Evolutionary conservation across 192 early-diverging fungal species (phyloP).

Genomic region (Oehlia diaphana): DNA sequence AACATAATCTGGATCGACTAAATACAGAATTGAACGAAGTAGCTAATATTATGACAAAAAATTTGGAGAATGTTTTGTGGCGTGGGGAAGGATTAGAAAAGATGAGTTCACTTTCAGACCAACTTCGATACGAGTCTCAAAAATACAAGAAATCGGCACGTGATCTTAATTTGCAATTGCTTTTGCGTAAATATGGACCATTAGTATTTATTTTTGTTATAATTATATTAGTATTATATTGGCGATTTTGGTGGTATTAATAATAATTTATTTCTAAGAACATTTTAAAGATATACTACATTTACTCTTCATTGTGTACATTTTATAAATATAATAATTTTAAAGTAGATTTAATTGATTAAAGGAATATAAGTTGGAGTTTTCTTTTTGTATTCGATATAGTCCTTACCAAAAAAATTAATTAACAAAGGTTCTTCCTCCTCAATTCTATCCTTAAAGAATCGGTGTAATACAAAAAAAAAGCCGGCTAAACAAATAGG

Average conservation of each 20-base stretch:
- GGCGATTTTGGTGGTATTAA: constrained; percentile 58
- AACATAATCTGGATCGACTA: constrained; percentile 87
- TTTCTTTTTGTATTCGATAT: constrained; percentile 62
- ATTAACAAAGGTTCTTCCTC: constrained; percentile 78
- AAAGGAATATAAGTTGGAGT: constrained; percentile 74
- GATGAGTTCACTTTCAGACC: constrained; percentile 43
- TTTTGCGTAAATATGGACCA: constrained; percentile 95
- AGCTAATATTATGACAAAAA: constrained; percentile 96
- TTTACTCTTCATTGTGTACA: background rate
- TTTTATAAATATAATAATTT: background rate
- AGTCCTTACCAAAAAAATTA: constrained; percentile 82
- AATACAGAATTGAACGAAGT: constrained; percentile 97
- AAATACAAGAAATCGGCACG: constrained; percentile 89
- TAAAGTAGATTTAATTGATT: constrained; percentile 40
- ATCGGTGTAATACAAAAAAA: constrained; percentile 61
- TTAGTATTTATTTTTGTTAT: constrained; percentile 73
- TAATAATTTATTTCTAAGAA: background rate
- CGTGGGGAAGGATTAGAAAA: constrained; percentile 79
- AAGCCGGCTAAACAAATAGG: constrained; percentile 73
- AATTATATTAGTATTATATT: constrained; percentile 80
- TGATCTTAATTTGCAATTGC: constrained; percentile 82
- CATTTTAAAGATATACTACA: too few relatives aligned
- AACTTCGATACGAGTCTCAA: constrained; percentile 34
- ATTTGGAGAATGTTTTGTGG: constrained; percentile 95
- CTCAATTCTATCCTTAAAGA: constrained; percentile 76